Base-by-base conservation (phyloP, 805 yeast species). In the Saccharomycopsis schoenii region DNA sequence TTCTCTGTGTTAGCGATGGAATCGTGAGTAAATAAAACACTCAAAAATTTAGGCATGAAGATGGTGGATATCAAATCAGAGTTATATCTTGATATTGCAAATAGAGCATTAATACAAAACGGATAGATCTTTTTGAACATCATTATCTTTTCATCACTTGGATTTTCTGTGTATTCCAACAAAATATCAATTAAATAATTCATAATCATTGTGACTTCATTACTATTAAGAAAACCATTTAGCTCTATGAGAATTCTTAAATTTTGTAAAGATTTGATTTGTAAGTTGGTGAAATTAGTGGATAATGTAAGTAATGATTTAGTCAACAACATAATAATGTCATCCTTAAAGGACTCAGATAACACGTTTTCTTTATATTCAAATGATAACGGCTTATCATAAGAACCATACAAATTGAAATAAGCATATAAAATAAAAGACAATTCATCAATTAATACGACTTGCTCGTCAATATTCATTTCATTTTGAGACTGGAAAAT, bases 271-370 rank as follows among this genome's bases (percentile, higher is more conserved):
- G 94, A 81, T 50, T 86, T 73, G 34, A 86, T 78, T 67, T 90
- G 79, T 61, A 90, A 76, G 1, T 91, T 82, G 11, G 84, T 84
- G 67, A 89, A 97, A 37, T 82, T 73, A 40, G 77, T 79, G 0
- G 96, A 83, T 0, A 88, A 79, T 0, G 86, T 79, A 69, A 86
- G 81, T 57, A 92, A 75, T 4, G 89, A 78, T 67, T 82, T 85
- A n/a, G 91, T 83, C 65, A 89, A 70, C 52, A 86, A 74, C 59
- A 84, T 81, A 37, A 91, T 72, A 15, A 92, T 74, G 47, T 83
- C 83, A 67, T 91, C 96, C 64, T 87, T 84, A 69, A 74, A 80
- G 8, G 69, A 66, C 15, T 71, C 66, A 58, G 88, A 70, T 9
- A 76, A 71, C 63, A 78, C 80, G 5, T 66, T 19, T 4, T 47